Percentiles rank a stretch among this genome's conserved stretches.
Conservation (phyloP, 129 eudicot genomes). For the Helianthus annuus region DNA sequence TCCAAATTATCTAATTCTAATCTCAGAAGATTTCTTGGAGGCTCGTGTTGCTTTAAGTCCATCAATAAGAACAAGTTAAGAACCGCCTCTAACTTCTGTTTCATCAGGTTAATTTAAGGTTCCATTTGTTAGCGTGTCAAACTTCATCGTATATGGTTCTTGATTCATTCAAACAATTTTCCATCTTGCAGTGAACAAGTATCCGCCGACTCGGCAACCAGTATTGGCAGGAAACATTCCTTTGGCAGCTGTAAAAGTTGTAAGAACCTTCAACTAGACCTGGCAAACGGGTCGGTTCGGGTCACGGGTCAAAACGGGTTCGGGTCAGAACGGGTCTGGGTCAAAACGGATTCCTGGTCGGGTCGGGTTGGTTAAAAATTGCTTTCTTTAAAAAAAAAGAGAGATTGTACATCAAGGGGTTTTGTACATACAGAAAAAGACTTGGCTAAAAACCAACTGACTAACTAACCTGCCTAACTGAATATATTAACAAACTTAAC, state of each 20-base stretch:
- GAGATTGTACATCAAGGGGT: too few relatives aligned
- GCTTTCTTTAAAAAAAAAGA: too few relatives aligned
- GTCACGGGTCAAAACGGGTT: too few relatives aligned
- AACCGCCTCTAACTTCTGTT: slow-evolving; percentile 37
- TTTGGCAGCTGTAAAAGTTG: slow-evolving; percentile 65
- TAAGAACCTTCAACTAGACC: slow-evolving; percentile 34
- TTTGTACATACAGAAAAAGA: too few relatives aligned
- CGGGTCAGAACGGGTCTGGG: too few relatives aligned
- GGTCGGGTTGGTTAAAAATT: too few relatives aligned
- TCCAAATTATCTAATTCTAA: slow-evolving; percentile 58
- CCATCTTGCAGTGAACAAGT: slow-evolving; percentile 43
- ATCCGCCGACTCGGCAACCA: slow-evolving; percentile 50
- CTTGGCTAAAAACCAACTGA: too few relatives aligned
- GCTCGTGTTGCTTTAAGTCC: slow-evolving; percentile 64
- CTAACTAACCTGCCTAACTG: too few relatives aligned
- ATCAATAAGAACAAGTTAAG: slow-evolving; percentile 49
- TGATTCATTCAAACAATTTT: background rate
- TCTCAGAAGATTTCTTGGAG: slow-evolving; percentile 65
- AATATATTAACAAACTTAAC: too few relatives aligned
- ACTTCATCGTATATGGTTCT: slow-evolving; percentile 14
- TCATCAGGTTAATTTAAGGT: slow-evolving; percentile 43
- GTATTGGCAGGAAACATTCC: slow-evolving; percentile 44
- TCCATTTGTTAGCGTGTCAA: background rate
- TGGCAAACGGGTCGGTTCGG: too few relatives aligned
- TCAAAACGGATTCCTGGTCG: too few relatives aligned